Base-by-base conservation (phyloP, 768 basidiomycete species). In the Melanogaster broomeanus region DNA sequence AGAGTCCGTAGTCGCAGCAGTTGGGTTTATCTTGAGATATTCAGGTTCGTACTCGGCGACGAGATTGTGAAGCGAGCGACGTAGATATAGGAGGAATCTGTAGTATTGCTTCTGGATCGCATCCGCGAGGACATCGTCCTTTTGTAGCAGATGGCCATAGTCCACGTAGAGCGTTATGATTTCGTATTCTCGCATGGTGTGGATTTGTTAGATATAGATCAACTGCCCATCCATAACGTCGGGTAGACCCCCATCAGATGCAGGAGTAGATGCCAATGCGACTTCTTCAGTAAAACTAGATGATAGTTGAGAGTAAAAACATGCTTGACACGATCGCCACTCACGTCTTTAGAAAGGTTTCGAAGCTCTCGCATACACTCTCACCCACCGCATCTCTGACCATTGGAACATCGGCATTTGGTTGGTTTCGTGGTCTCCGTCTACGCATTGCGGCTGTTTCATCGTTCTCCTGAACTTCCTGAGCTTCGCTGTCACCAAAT, bases 121-220 rank as follows among this genome's bases (percentile, higher is more conserved):
- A 57, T 90, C 84, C 0, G 96, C 95, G 18, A 98, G 87, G 6
- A 94, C 87, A 56, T 97, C 94, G 66, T 98, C 95, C 48, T 85
- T 81, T 65, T 88, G 84, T 24, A 97, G 80, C 31, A 98, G 79
- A 67, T 99, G 94, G 10, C 84, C 82, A 53, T 88, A 98, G 74
- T 98, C 95, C 70, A 99, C 88, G 65, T 98, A 99, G 65, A 99
- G 87, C 0, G 96, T 98, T 9, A 93, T 92, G 47, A 97, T 78
- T 65, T 94, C 89, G 67, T 90, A 94, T 67, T 95, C 91, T 56
- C 90, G 87, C 93, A 99, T 93, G 35, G 85, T 89, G 68, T 90
- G 88, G 63, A 99, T 90, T 72, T 98, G 96, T 51, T 94, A 88
- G 62, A 98, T 76, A 67, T 98, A 98, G 51, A 90, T 78, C 45